Evolutionary conservation across 1,139 yeast genomes (phyloP).

Genomic region (Scheffersomyces lignicola): DNA sequence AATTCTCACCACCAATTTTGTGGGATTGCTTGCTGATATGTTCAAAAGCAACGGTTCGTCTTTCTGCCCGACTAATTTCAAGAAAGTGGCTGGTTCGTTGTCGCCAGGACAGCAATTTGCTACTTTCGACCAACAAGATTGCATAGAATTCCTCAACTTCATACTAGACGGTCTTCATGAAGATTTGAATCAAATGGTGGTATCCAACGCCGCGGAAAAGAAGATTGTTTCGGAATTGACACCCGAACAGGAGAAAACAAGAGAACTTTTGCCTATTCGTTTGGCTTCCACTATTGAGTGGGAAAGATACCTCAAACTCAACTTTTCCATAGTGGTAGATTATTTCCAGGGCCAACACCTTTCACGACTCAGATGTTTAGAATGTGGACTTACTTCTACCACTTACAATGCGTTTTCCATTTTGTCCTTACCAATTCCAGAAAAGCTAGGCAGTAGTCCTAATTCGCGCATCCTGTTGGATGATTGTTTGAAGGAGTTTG

Average conservation of each 20-base stretch:
- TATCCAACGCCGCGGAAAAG: constrained; percentile 37
- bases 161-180: constrained; percentile 85
- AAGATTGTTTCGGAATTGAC: constrained; percentile 51
- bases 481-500: constrained; percentile 72
- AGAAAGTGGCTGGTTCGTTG: constrained; percentile 63
- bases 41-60: constrained; percentile 47
- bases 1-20: constrained; percentile 71
- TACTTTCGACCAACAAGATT: constrained; percentile 88
- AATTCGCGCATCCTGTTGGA: constrained; percentile 46
- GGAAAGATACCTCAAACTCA: constrained; percentile 85
- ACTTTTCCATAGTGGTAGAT: constrained; percentile 83
- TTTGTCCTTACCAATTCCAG: constrained; percentile 72
- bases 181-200: constrained; percentile 69
- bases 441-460: constrained; percentile 20
- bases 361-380: constrained; percentile 73
- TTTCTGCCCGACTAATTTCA: constrained; percentile 59
- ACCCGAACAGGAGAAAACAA: constrained; percentile 68
- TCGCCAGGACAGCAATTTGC: constrained; percentile 65
- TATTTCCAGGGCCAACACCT: constrained; percentile 89
- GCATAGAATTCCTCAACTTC: constrained; percentile 86
- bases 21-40: constrained; percentile 62
- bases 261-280: constrained; percentile 77
- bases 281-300: constrained; percentile 92
- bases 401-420: constrained; percentile 83
- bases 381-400: constrained; percentile 79